Percentiles rank a stretch among this genome's conserved stretches.
Evolutionary conservation across 1,284 basidiomycete species (phyloP).

Genomic region (Puccinia brachypodii): DNA sequence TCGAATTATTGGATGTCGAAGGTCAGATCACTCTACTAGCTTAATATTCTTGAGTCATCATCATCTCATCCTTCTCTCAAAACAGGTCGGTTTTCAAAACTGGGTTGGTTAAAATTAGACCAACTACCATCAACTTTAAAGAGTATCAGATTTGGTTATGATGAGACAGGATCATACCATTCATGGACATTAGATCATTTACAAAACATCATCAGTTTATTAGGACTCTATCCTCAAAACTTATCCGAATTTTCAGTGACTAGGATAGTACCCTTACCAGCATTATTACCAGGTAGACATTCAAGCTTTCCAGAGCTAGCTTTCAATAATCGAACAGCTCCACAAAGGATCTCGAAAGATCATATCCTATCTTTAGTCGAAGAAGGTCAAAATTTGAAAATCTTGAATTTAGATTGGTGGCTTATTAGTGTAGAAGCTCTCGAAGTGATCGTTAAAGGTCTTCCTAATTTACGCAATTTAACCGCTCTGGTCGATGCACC

Average conservation of each 20-base stretch:
- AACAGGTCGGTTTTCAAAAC: conserved; percentile 44
- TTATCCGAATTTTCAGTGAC: conserved; percentile 21
- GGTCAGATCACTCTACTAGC: neutral
- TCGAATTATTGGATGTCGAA: conserved; percentile 44
- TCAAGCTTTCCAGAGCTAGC: conserved; percentile 25
- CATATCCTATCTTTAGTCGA: conserved; percentile 32
- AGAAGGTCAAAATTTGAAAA: conserved; percentile 19
- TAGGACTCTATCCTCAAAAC: conserved; percentile 23
- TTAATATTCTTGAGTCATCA: too few relatives aligned
- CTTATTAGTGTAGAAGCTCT: conserved; percentile 41
- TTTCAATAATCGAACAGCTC: neutral
- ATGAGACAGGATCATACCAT: conserved; percentile 39
- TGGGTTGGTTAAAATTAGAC: conserved; percentile 32
- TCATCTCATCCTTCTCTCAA: too few relatives aligned
- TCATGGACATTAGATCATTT: conserved; percentile 44
- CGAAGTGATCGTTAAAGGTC: conserved; percentile 40
- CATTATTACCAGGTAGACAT: conserved; percentile 32
- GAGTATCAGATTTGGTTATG: conserved; percentile 36
- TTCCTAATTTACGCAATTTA: conserved; percentile 31
- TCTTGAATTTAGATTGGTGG: conserved; percentile 44
- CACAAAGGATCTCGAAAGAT: conserved; percentile 36
- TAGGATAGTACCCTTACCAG: conserved; percentile 23
- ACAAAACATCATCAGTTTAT: conserved; percentile 9
- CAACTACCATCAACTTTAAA: conserved; percentile 17
- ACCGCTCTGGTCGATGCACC: conserved; percentile 43